Evolutionary conservation across 495 filamentous ascomycete genomes (phyloP).

Genomic region (Penicillium lividum): DNA sequence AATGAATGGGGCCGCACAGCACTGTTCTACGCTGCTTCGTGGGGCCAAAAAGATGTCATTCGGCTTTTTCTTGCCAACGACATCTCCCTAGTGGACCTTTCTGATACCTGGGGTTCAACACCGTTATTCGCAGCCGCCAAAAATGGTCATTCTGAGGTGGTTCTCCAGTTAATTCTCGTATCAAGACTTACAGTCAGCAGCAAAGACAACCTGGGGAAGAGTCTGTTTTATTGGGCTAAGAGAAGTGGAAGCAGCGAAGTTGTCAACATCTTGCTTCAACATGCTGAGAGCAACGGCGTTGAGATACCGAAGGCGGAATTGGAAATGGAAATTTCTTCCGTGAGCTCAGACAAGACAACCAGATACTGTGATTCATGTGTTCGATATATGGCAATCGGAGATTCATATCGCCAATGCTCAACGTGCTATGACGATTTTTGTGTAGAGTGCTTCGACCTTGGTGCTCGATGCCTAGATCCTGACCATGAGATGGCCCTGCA

Average conservation of each 20-base stretch:
- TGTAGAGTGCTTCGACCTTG: background rate
- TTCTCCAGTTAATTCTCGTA: background rate
- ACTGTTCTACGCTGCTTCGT: background rate
- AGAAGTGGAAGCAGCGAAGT: background rate
- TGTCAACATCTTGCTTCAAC: background rate
- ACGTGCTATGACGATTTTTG: constrained; percentile 2
- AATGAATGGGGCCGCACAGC: background rate
- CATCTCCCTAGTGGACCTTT: background rate
- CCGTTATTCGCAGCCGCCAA: background rate
- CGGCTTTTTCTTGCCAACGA: background rate
- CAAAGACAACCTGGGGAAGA: background rate
- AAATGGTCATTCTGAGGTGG: background rate
- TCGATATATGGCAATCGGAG: background rate
- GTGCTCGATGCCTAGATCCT: background rate
- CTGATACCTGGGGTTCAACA: background rate
- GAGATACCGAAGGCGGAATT: background rate
- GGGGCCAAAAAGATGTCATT: background rate
- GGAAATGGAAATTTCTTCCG: background rate
- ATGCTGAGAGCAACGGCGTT: background rate
- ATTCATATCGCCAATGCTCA: background rate
- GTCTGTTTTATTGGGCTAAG: constrained; percentile 7
- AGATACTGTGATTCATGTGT: constrained; percentile 1
- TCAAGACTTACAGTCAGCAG: background rate
- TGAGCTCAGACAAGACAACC: background rate
- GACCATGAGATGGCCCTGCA: background rate